Evolutionary conservation across 345 rosid species (phyloP).

Genomic region (Eucalyptus caleyi): DNA sequence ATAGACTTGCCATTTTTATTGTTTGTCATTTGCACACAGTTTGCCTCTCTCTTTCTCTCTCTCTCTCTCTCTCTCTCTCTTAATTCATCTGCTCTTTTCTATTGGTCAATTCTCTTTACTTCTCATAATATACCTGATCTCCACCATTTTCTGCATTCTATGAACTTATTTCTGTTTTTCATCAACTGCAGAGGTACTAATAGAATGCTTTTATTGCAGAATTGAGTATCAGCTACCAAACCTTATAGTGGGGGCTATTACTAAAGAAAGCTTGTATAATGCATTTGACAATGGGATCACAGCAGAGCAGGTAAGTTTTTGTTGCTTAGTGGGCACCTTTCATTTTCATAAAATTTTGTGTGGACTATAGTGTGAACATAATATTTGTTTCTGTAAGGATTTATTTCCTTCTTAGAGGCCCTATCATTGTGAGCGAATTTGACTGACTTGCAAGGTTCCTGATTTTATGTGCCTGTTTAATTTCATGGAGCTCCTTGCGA

Average conservation of each 20-base stretch:
- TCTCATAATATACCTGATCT: not conserved
- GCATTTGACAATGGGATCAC: slow-evolving; percentile 95
- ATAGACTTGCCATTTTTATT: not conserved
- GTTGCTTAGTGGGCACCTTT: not conserved
- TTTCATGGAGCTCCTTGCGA: not conserved
- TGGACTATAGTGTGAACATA: not conserved
- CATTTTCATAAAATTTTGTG: not conserved
- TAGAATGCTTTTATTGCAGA: slow-evolving; percentile 26
- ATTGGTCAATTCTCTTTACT: not conserved
- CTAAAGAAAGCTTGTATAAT: slow-evolving; percentile 78
- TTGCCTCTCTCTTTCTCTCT: not conserved
- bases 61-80: not conserved
- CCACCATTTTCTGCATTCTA: not conserved
- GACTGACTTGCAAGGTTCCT: not conserved
- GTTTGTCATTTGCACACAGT: not conserved
- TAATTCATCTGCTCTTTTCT: not conserved
- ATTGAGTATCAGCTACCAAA: slow-evolving; percentile 94
- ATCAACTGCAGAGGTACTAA: not conserved
- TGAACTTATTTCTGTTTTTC: not conserved
- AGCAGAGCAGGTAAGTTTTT: slow-evolving; percentile 54
- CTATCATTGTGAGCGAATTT: not conserved
- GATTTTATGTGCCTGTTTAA: not conserved
- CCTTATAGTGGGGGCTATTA: slow-evolving; percentile 81
- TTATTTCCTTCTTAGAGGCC: not conserved
- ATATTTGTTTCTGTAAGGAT: not conserved